Percentiles rank a stretch among this genome's conserved stretches.
Conservation (phyloP, 441 rosid genomes). For the Theobroma grandiflorum region DNA sequence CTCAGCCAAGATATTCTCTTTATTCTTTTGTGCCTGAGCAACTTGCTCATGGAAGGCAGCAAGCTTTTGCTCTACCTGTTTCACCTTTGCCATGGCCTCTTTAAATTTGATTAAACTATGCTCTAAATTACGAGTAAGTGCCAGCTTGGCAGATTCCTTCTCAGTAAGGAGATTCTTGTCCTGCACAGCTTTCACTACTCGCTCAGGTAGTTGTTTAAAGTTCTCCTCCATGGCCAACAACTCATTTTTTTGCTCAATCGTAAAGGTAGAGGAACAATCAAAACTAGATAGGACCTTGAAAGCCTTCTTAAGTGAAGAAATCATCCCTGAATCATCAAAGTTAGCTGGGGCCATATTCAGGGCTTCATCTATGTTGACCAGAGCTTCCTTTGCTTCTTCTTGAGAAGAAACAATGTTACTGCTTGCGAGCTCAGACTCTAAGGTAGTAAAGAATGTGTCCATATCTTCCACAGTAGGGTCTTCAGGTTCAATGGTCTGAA, state of each 20-base stretch:
- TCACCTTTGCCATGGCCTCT: neutral
- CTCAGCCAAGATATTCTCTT: neutral
- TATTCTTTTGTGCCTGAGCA: neutral
- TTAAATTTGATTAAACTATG: neutral
- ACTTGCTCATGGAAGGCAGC: neutral
- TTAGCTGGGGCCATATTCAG: neutral
- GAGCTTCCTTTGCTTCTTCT: constrained; percentile 1
- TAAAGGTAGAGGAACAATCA: neutral
- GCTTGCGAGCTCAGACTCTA: neutral
- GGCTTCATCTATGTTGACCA: neutral
- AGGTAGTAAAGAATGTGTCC: neutral
- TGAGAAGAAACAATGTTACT: neutral
- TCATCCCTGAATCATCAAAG: neutral
- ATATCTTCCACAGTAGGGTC: neutral
- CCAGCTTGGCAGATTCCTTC: constrained; percentile 6
- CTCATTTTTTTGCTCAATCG: neutral
- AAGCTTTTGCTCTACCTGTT: neutral
- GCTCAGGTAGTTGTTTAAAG: neutral
- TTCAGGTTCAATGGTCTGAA: neutral
- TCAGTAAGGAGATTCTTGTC: neutral
- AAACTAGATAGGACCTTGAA: neutral
- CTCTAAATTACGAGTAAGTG: neutral
- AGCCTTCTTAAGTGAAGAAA: neutral
- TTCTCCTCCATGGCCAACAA: constrained; percentile 4
- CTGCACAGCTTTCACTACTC: neutral